Base-by-base conservation (phyloP, 1,284 basidiomycete species). In the Trametes polyzona region DNA sequence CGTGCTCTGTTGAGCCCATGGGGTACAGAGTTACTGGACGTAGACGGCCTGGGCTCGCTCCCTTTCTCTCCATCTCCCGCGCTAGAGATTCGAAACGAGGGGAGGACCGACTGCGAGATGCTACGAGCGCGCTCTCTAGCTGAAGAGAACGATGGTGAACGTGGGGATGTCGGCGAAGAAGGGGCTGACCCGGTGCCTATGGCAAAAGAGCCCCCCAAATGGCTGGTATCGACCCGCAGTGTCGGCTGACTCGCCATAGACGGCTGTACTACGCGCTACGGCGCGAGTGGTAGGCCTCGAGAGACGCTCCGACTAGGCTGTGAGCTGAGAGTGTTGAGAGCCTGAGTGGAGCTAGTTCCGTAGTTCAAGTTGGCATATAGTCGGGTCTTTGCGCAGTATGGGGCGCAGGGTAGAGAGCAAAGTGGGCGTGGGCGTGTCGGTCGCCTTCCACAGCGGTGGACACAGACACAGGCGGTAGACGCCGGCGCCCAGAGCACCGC, bases 1-100 rank as follows among this genome's bases (percentile, higher is more conserved):
- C 74, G 74, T 24, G 80, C 79, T 61, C 76, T 73, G 49, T 69
- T 70, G 26, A 68, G 70, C 10, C 73, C 71, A 29, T 75, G 65
- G 12, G 65, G 53, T 3, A 56, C 58, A 47, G 59, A 54, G 7
- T 51, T 40, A 29, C 44, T 46, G 27, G 19, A 27, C 11, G 14
- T 17, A 7, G 35, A 26, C 1, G 19, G 6, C 5, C 9, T 37
- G 23, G 49, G 8, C 47, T 41, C 10, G 44, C 37, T 60, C 57
- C 47, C 55, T 39, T 67, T 68, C 43, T 69, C 69, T 27, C 59
- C 57, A n/a, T 63, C 59, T 19, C 71, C 66, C 4, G 71, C 66
- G 16, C 66, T 67, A n/a, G 76, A 73, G 11, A 72, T 61, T 4
- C 67, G 71, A 21, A 75, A 67, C 21, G 71, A 68, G 2, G 73